A percentile compares a stretch with the other conserved stretches of the same genome.
phyloP scores from a whole-genome alignment of 768 basidiomycete genomes.

The Tylopilus cervinicoccineus region DNA sequence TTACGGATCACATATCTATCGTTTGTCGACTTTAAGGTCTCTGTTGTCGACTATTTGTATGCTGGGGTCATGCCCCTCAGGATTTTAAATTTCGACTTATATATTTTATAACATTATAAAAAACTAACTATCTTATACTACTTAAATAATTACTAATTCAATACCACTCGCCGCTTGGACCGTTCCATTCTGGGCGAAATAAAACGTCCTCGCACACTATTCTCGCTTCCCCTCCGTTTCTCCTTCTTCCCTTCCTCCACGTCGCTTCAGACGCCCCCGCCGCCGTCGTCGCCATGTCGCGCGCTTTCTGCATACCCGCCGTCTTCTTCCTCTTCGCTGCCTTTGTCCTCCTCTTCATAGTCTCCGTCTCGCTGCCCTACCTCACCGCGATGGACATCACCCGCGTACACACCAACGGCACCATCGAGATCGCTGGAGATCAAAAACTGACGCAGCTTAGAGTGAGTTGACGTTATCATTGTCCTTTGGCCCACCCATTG shows the following conservation, averaged over 20 bases:
- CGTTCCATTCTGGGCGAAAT: slow-evolving; percentile 14
- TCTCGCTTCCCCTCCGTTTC: neutral
- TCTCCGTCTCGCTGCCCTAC: slow-evolving; percentile 69
- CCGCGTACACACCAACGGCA: slow-evolving; percentile 46
- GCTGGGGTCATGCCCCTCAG: too few species aligned
- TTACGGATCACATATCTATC: too few species aligned
- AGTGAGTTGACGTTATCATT: slow-evolving; percentile 38
- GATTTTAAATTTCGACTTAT: too few species aligned
- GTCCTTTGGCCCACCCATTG: neutral
- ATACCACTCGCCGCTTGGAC: neutral
- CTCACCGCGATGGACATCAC: slow-evolving; percentile 64
- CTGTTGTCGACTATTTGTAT: too few species aligned
- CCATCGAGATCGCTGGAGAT: slow-evolving; percentile 22
- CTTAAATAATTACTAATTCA: too few species aligned
- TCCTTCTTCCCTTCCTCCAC: slow-evolving; percentile 6
- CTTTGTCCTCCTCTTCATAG: slow-evolving; percentile 61
- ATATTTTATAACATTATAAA: too few species aligned
- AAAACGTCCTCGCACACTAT: slow-evolving; percentile 11
- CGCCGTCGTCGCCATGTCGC: slow-evolving; percentile 31
- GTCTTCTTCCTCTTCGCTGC: slow-evolving; percentile 54
- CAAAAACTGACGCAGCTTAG: slow-evolving; percentile 43
- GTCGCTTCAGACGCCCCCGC: neutral
- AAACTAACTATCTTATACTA: too few species aligned
- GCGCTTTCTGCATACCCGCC: slow-evolving; percentile 60
- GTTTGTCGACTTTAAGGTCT: too few species aligned